Conservation (phyloP, 345 rosid genomes). For the Angophora floribunda region DNA sequence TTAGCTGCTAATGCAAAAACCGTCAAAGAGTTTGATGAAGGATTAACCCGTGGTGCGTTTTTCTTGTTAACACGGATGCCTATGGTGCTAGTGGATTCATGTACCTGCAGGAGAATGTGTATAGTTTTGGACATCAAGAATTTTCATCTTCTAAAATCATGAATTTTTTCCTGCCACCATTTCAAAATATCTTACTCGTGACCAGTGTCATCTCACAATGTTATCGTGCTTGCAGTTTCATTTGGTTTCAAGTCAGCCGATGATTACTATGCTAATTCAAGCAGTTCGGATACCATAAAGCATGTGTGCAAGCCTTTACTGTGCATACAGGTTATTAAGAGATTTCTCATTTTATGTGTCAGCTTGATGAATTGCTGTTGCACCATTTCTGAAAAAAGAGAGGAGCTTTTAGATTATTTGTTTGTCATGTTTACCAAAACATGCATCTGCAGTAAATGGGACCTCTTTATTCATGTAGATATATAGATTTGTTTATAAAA, state of each 20-base stretch:
- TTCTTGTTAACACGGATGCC: background rate
- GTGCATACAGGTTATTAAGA: slow-evolving; percentile 64
- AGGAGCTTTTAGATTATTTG: background rate
- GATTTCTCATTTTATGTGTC: background rate
- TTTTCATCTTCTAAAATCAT: background rate
- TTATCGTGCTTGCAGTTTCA: slow-evolving; percentile 42
- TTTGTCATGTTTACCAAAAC: background rate
- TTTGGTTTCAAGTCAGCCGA: slow-evolving; percentile 91
- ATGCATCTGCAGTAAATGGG: background rate
- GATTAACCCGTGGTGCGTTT: slow-evolving; percentile 61
- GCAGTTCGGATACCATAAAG: slow-evolving; percentile 73
- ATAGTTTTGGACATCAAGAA: background rate
- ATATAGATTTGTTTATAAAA: background rate
- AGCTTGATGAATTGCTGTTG: background rate
- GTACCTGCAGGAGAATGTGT: background rate
- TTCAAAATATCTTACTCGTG: background rate
- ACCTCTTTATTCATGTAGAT: background rate
- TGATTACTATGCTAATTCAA: slow-evolving; percentile 77
- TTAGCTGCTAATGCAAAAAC: slow-evolving; percentile 67
- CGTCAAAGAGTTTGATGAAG: slow-evolving; percentile 81
- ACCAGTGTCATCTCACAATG: background rate
- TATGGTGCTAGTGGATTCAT: background rate
- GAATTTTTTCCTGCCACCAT: background rate
- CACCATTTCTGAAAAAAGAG: background rate
- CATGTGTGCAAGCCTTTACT: slow-evolving; percentile 60